phyloP scores from a whole-genome alignment of 495 filamentous ascomycete genomes.

The Zalerion maritima region DNA sequence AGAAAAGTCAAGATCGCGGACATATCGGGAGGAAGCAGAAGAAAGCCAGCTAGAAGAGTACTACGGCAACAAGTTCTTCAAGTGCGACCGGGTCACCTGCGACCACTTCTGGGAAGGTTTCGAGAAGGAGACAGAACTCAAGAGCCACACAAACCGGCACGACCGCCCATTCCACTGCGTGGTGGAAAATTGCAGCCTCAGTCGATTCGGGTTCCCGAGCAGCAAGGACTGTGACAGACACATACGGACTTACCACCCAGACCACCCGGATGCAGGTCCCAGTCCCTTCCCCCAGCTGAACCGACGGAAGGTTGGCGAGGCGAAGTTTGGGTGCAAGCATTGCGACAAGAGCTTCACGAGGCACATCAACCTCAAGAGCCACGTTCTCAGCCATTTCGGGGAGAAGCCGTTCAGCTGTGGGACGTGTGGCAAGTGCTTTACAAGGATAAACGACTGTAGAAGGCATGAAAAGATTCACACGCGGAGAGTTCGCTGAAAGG shows the following conservation, averaged over 20 bases:
- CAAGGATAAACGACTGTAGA: constrained; percentile 31
- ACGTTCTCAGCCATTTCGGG: constrained; percentile 33
- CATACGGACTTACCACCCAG: constrained; percentile 12
- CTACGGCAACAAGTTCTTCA: constrained; percentile 24
- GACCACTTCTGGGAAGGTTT: constrained; percentile 31
- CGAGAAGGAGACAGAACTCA: constrained; percentile 10
- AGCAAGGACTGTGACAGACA: constrained; percentile 27
- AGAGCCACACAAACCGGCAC: constrained; percentile 22
- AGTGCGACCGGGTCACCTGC: constrained; percentile 27
- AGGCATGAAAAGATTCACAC: constrained; percentile 31
- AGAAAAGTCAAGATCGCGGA: too few relatives aligned
- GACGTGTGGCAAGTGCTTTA: constrained; percentile 18
- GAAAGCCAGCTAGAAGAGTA: constrained; percentile 10
- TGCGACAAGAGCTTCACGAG: constrained; percentile 35
- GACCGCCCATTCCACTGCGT: constrained; percentile 26
- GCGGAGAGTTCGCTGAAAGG: too few relatives aligned
- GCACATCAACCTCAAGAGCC: constrained; percentile 29
- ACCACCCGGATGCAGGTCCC: constrained; percentile 5
- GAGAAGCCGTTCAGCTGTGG: constrained; percentile 31
- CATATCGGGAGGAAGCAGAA: too few relatives aligned
- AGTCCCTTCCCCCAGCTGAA: constrained; percentile 2
- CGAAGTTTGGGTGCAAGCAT: constrained; percentile 28
- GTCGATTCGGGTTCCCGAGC: constrained; percentile 21
- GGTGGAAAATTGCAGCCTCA: constrained; percentile 12
- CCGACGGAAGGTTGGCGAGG: constrained; percentile 5